Evolutionary conservation across 2,329 filamentous ascomycete genomes (phyloP).

Genomic region (Immersiporthe knoxdaviesiana): DNA sequence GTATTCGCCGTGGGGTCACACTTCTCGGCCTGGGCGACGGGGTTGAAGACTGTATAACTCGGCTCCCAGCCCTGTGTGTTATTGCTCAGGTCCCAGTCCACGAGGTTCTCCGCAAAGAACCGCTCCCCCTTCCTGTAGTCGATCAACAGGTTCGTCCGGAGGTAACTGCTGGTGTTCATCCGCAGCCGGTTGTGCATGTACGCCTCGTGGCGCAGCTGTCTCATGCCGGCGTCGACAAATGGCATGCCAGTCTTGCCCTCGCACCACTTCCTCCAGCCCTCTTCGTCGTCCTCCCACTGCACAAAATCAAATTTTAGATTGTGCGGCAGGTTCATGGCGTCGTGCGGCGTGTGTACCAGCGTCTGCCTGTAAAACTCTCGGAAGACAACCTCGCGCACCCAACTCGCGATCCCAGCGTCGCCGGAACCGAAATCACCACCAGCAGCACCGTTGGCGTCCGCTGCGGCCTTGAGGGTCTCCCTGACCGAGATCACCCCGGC

Average conservation of each 20-base stretch:
- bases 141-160: constrained; percentile 65
- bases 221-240: constrained; percentile 70
- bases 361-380: constrained; percentile 37
- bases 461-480: constrained; percentile 30
- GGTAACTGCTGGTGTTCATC: constrained; percentile 67
- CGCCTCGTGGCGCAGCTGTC: constrained; percentile 58
- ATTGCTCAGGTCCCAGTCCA: constrained; percentile 65
- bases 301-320: constrained; percentile 72
- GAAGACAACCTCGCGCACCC: constrained; percentile 36
- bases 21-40: constrained; percentile 67
- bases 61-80: constrained; percentile 73
- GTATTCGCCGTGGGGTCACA: constrained; percentile 68
- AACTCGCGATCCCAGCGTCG: constrained; percentile 30
- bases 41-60: constrained; percentile 75
- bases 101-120: constrained; percentile 66
- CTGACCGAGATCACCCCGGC: constrained; percentile 36
- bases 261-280: constrained; percentile 63
- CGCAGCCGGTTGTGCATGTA: constrained; percentile 71
- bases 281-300: constrained; percentile 65
- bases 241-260: constrained; percentile 65
- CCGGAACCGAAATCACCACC: constrained; percentile 20
- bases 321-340: constrained; percentile 72
- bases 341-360: constrained; percentile 33
- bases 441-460: constrained; percentile 22
- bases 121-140: constrained; percentile 69